Evolutionary conservation across 768 basidiomycete genomes (phyloP).

Genomic region (Sporobolomyces roseus): DNA sequence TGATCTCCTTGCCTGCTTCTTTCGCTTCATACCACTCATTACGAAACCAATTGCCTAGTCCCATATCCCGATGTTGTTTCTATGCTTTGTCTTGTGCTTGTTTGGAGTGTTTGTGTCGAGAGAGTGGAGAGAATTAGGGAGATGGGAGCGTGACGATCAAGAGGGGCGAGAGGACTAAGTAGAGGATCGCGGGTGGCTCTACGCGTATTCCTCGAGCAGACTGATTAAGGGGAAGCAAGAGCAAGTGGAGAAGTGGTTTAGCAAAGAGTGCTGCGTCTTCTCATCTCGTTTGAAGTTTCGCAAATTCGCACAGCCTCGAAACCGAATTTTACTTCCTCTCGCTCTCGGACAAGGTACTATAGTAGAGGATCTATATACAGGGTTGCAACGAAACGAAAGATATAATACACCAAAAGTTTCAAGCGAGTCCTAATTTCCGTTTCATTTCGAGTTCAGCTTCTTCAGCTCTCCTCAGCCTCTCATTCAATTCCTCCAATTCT

Average conservation of each 20-base stretch:
- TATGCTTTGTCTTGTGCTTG: no score
- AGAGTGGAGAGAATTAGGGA: not conserved
- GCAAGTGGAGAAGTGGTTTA: no score
- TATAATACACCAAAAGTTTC: not conserved
- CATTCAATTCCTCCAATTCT: not conserved
- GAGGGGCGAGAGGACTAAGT: no score
- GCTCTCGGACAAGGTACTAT: not conserved
- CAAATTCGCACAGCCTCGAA: no score
- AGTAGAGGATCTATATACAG: not conserved
- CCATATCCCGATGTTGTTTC: slow-evolving; percentile 22
- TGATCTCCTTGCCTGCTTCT: slow-evolving; percentile 23
- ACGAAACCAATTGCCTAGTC: slow-evolving; percentile 6
- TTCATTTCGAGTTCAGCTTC: not conserved
- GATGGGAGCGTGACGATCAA: no score
- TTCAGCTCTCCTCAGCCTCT: not conserved
- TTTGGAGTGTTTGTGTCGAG: not conserved
- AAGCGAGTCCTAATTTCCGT: not conserved
- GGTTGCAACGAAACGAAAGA: no score
- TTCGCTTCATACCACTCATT: slow-evolving; percentile 27
- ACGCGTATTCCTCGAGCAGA: no score
- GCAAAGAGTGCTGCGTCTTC: no score
- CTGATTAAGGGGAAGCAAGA: no score
- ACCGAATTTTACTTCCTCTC: not conserved
- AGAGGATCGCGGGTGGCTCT: no score
- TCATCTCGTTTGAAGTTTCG: no score